A percentile compares a stretch with the other conserved stretches of the same genome.
Evolutionary conservation across 2,329 filamentous ascomycete species (phyloP).

Genomic region (Phyllachora maydis): DNA sequence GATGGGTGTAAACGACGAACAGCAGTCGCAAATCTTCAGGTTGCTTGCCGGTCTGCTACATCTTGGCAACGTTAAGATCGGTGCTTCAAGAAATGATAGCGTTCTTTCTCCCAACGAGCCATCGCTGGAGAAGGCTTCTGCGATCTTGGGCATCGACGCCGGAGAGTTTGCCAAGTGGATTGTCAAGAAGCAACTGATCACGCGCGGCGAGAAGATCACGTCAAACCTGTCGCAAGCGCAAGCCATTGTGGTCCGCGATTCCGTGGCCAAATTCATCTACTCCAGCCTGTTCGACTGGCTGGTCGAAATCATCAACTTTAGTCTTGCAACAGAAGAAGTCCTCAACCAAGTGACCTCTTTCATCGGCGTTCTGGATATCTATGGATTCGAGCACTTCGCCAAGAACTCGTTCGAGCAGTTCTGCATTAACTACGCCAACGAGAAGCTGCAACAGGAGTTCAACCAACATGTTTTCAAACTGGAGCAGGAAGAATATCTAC

Average conservation of each 20-base stretch:
- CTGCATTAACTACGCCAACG: slow-evolving; percentile 99
- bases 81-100: slow-evolving; percentile 73
- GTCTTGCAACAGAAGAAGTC: slow-evolving; percentile 76
- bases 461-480: slow-evolving; percentile 99
- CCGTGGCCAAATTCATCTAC: slow-evolving; percentile 96
- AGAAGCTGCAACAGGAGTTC: slow-evolving; percentile 97
- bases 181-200: slow-evolving; percentile 95
- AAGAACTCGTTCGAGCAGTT: slow-evolving; percentile 99
- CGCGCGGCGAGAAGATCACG: slow-evolving; percentile 89
- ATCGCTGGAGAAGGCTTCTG: slow-evolving; percentile 59
- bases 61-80: slow-evolving; percentile 92
- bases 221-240: slow-evolving; percentile 90
- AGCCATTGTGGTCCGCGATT: slow-evolving; percentile 85
- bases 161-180: slow-evolving; percentile 91
- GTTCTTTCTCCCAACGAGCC: slow-evolving; percentile 64
- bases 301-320: slow-evolving; percentile 87
- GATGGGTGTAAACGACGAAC: slow-evolving; percentile 57
- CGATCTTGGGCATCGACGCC: slow-evolving; percentile 71
- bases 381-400: slow-evolving; percentile 96
- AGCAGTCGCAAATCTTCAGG: slow-evolving; percentile 75
- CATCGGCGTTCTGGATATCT: slow-evolving; percentile 97
- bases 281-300: slow-evolving; percentile 98
- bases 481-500: slow-evolving; percentile 92
- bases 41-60: slow-evolving; percentile 81
- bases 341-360: slow-evolving; percentile 68